phyloP scores from a whole-genome alignment of 805 yeast genomes.

The Monosporozyma yasuniensis region DNA sequence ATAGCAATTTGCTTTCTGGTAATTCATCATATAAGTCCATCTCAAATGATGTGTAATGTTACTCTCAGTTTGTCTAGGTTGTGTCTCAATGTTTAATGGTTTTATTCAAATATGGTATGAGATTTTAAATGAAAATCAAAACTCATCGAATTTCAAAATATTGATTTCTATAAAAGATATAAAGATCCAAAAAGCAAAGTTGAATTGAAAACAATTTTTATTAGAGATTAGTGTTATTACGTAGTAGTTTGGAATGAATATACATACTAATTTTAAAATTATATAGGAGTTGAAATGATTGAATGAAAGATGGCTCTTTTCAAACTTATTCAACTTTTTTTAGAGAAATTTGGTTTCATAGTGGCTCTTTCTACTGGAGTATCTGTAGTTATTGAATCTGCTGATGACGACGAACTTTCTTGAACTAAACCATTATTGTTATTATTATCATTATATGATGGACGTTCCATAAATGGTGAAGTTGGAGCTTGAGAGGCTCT shows the following conservation, averaged over 20 bases:
- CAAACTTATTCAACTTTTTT: neutral
- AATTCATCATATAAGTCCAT: constrained; percentile 39
- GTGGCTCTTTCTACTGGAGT: neutral
- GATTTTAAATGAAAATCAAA: neutral
- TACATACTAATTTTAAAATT: too few species aligned
- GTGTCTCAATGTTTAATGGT: neutral
- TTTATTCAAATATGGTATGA: neutral
- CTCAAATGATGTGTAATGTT: neutral
- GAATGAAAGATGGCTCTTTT: too few species aligned
- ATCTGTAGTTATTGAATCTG: neutral
- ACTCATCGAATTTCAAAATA: neutral
- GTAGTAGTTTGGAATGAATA: too few species aligned
- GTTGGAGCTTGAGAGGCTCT: neutral
- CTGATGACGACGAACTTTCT: neutral
- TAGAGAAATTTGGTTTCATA: neutral
- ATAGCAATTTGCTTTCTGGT: constrained; percentile 31
- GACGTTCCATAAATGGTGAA: neutral
- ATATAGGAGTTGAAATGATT: too few species aligned
- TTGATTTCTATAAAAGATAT: neutral
- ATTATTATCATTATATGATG: too few species aligned
- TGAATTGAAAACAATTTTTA: neutral
- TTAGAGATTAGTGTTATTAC: neutral
- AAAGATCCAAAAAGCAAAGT: neutral
- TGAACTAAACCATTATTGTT: neutral
- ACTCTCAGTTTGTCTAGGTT: neutral